Evolutionary conservation across 2,329 filamentous ascomycete genomes (phyloP), one percentile per base, ranked within the genome.

Genomic region (Sarocladium brachiariae): DNA sequence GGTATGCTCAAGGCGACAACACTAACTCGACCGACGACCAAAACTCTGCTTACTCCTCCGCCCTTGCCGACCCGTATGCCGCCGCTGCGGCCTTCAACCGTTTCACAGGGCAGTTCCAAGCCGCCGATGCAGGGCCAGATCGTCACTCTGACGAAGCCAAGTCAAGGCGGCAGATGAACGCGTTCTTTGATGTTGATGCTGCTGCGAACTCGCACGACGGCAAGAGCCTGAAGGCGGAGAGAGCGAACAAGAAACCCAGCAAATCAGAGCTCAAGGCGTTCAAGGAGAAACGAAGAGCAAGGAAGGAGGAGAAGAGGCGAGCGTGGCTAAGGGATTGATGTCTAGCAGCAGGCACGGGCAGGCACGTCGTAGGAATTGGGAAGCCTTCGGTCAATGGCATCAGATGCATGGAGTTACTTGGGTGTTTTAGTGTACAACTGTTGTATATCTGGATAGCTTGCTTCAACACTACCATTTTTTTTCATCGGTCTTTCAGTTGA

Each of bases 141-240:
- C 80, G 84, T 49, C 86, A 91, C 72, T 86, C 83, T 58, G 90
- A 96, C 61, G 89, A 95, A 63, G 87, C 89, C 63, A 96, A 96
- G 75, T 86, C 86, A 53, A 77, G 76, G 49, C 78, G 93, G 39
- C 93, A 97, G 71, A 87, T 97, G 86, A 87, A 88, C 63, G 88
- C 90, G 35, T 97, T 86, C 70, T 99, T 97, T 66, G 92, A 99
- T 64, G 91, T 96, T 38, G 91, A 97, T 66, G 88, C 90, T 4
- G 91, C 90, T 2, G 92, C 91, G 4, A 96, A 95, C 63, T 81
- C 81, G 52, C 91, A 99, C 62, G 86, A 96, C 59, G 93, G 93
- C 2, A 81, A 86, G 52, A 96, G 91, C 63, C 73, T 99, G 52
- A 95, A 92, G 70, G 93, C 90, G 2, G 93, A 99, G 73, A 78